Base-by-base conservation (phyloP, 208 protist species). In the Crithidia expoeki region DNA sequence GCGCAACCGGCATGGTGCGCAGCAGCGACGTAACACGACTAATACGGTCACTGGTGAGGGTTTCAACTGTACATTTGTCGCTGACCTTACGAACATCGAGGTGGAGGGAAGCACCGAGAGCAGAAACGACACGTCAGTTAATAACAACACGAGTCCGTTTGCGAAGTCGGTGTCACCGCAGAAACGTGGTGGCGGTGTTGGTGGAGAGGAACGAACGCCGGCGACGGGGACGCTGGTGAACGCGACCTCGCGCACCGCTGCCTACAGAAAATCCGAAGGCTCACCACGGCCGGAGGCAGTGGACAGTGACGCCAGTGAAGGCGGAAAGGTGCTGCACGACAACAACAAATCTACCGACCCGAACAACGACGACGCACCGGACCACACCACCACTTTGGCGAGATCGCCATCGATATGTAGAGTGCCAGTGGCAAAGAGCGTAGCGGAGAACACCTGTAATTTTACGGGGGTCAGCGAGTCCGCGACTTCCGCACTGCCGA, bases 51-150 rank as follows among this genome's bases (percentile, higher is more conserved):
- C n/a, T 25, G 6, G 21, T 9, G 25, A 12, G 1, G 59, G 55
- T 10, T 25, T 4, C 30, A 52, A 27, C 6, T 30, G 44, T 46
- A 25, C 32, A n/a, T 55, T 17, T 2, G 59, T 42, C 19, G 21
- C 42, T 0, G 59, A 65, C 30, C 46, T 55, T 2, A 42, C 46
- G 4, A 44, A 65, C 17, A n/a, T 52, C 5, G 59, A 65, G 17
- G 30, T 52, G 19, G 59, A 53, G 46, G 44, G 25, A 27, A 55
- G 30, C 30, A 6, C 27, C 1, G 59, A 16, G 11, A 65, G 55
- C 59, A 10, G 1, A 3, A 63, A 51, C 57, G 25, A 2, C n/a
- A 30, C 21, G 23, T 11, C 14, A 27, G 6, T 2, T 3, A 3
- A 2, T 2, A 42, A 47, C 12, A 32, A 19, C 38, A 28, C 42